Conservation (phyloP, 208 protist genomes). For the Crithidia acanthocephali region DNA sequence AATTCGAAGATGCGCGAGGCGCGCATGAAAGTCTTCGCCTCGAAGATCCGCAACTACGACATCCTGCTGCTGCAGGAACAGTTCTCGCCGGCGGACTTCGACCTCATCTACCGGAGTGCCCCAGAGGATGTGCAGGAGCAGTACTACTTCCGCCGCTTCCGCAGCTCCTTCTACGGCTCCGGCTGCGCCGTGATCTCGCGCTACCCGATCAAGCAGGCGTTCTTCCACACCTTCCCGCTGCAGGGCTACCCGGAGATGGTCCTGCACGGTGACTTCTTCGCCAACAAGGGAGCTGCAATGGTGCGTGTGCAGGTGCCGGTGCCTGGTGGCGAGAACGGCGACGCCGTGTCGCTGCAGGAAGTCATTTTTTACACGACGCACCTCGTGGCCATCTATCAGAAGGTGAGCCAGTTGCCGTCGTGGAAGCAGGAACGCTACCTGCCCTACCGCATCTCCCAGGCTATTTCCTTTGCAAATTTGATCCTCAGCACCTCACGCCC, state of each 20-base stretch:
- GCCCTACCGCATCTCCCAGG: constrained; percentile 78
- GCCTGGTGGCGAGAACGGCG: constrained; percentile 16
- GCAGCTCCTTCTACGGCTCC: constrained; percentile 86
- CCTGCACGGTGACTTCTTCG: constrained; percentile 89
- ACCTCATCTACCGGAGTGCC: constrained; percentile 52
- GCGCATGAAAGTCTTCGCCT: constrained; percentile 80
- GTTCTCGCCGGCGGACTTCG: constrained; percentile 79
- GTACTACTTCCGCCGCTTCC: constrained; percentile 78
- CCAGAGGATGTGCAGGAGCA: constrained; percentile 46
- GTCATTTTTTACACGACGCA: constrained; percentile 84
- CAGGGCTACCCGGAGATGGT: constrained; percentile 88
- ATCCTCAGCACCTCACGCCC: constrained; percentile 75
- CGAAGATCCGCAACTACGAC: constrained; percentile 84
- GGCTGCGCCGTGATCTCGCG: constrained; percentile 86
- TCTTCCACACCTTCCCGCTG: constrained; percentile 83
- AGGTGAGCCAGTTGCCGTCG: constrained; percentile 53
- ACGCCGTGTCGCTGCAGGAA: constrained; percentile 38
- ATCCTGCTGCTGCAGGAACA: constrained; percentile 88
- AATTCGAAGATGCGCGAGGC: constrained; percentile 79
- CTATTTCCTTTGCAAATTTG: constrained; percentile 78
- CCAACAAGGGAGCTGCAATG: constrained; percentile 85
- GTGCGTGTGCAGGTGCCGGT: constrained; percentile 71
- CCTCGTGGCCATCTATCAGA: constrained; percentile 84
- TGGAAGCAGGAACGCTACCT: constrained; percentile 84
- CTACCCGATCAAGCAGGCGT: constrained; percentile 73